Evolutionary conservation across 805 yeast genomes (phyloP).

Genomic region (Metschnikowia santaceciliae): DNA sequence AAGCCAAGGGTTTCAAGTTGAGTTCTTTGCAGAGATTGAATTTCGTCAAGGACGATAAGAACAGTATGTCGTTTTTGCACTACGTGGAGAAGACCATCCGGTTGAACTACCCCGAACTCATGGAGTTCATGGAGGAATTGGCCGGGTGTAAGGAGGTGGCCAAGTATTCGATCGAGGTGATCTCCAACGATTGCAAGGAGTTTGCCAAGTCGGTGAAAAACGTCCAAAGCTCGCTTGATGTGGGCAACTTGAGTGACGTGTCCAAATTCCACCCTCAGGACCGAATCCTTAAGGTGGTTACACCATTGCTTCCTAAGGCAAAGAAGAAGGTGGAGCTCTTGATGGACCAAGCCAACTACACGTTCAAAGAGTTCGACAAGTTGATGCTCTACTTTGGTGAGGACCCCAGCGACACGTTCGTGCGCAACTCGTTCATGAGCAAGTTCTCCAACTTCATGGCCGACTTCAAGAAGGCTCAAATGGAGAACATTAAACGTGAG

Average conservation of each 20-base stretch:
- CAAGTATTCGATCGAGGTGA: conserved; percentile 58
- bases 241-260: conserved; percentile 63
- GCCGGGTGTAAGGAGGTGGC: conserved; percentile 49
- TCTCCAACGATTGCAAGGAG: conserved; percentile 56
- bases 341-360: conserved; percentile 46
- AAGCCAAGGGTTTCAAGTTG: conserved; percentile 67
- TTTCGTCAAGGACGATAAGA: conserved; percentile 68
- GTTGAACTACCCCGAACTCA: conserved; percentile 58
- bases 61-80: conserved; percentile 67
- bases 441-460: conserved; percentile 57
- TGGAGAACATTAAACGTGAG: conserved; percentile 62
- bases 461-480: conserved; percentile 61
- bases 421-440: conserved; percentile 57
- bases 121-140: conserved; percentile 60
- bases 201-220: conserved; percentile 47
- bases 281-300: conserved; percentile 49
- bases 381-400: conserved; percentile 73
- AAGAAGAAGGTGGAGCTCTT: conserved; percentile 49
- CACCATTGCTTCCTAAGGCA: conserved; percentile 53
- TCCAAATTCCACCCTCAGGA: conserved; percentile 66
- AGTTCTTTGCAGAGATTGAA: conserved; percentile 65
- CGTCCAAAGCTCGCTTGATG: conserved; percentile 50
- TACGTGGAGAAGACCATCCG: conserved; percentile 70
- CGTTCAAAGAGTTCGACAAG: conserved; percentile 51
- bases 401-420: conserved; percentile 50